Base-by-base conservation (phyloP, 78 protist species). In the Parvularia atlantis region DNA sequence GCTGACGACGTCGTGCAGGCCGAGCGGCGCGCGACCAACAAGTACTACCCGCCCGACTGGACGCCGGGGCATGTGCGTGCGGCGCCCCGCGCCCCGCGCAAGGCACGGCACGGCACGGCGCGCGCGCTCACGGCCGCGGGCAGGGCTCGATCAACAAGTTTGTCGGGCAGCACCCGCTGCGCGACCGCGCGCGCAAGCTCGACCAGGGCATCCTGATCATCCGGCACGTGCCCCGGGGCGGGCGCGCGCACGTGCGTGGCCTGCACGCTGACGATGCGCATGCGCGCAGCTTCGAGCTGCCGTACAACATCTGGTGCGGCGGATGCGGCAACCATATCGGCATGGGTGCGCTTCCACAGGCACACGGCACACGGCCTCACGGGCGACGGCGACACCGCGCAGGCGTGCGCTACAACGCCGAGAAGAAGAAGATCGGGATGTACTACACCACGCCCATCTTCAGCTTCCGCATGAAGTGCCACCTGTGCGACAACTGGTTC, bases 271-370 rank as follows among this genome's bases (percentile, higher is more conserved):
- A n/a, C n/a, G n/a, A n/a, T n/a, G n/a, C n/a, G n/a, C n/a, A n/a
- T n/a, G n/a, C n/a, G n/a, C n/a, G n/a, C n/a, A n/a, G n/a, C n/a
- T 78, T 77, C 41, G 82, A 77, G 71, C 35, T 69, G 71, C 82
- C 82, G 22, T 69, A 26, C 65, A 69, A 69, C 52, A 35, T 68
- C 11, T 77, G 82, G 82, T 77, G 82, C 52, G 33, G 14, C 48
- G 59, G 71, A 3, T 77, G 82, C 57, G 56, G 41, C 46, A 43
- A 22, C 10, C 66, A 52, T n/a, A 53, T 77, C 14, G 69, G 35
- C 13, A 53, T 59, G 70, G 82, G 82, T 63, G 35, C 10, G 68
- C 20, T 63, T n/a, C n/a, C n/a, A n/a, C n/a, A n/a, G n/a, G n/a
- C n/a, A n/a, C n/a, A n/a, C n/a, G n/a, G n/a, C n/a, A n/a, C n/a